phyloP scores from a whole-genome alignment of 2,329 filamentous ascomycete genomes.

The Didymella exigua region DNA sequence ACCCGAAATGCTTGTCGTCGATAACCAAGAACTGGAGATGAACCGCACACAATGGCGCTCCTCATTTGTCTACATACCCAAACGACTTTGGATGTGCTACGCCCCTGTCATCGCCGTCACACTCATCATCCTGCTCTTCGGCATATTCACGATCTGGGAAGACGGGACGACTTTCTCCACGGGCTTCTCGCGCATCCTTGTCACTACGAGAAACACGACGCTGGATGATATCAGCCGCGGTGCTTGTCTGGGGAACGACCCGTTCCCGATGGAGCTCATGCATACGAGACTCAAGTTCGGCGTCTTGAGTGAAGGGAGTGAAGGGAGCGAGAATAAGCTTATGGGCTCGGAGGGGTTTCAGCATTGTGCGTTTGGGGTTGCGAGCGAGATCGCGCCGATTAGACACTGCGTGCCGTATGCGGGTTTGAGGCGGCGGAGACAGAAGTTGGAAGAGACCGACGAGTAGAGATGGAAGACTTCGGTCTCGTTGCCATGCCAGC shows the following conservation, averaged over 20 bases:
- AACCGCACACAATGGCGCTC: conserved; percentile 33
- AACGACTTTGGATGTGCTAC: conserved; percentile 44
- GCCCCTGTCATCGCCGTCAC: conserved; percentile 40
- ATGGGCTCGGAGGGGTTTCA: conserved; percentile 26
- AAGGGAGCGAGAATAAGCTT: conserved; percentile 34
- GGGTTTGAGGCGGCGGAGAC: conserved; percentile 19
- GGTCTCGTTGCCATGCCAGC: not conserved
- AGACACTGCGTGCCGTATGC: conserved; percentile 32
- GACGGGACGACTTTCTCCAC: conserved; percentile 46
- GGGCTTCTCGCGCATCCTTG: conserved; percentile 44
- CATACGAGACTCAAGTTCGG: conserved; percentile 47
- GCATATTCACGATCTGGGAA: conserved; percentile 36
- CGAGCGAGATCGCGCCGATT: conserved; percentile 33
- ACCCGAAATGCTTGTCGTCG: conserved; percentile 40
- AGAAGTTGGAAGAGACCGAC: not conserved
- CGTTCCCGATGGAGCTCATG: conserved; percentile 48
- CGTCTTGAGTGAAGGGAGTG: conserved; percentile 39
- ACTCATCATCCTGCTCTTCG: conserved; percentile 36
- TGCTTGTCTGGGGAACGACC: conserved; percentile 49
- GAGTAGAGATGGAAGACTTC: not conserved
- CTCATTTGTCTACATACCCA: conserved; percentile 40
- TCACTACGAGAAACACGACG: conserved; percentile 44
- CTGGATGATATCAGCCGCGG: conserved; percentile 48
- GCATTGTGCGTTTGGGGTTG: conserved; percentile 43
- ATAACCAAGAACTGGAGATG: conserved; percentile 21